Conservation (phyloP, 176 grass and related monocot genomes). For the Zoysia japonica region DNA sequence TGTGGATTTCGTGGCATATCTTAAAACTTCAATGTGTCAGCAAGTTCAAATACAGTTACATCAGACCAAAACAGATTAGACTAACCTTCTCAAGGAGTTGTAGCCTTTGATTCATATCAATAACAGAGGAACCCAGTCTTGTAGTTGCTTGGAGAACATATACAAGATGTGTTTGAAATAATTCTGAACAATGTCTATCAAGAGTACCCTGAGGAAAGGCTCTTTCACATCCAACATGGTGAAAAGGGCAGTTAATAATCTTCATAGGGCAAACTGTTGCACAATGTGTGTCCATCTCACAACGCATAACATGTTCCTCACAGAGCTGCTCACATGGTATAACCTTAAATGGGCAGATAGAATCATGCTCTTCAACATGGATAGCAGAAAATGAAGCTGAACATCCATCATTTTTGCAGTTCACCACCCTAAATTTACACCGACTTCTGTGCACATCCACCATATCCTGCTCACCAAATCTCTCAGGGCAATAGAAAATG, state of each 20-base stretch:
- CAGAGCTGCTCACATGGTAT: conserved; percentile 71
- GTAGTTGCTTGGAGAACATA: conserved; percentile 59
- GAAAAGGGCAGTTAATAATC: conserved; percentile 79
- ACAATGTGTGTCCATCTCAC: conserved; percentile 78
- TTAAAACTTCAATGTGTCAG: conserved; percentile 2
- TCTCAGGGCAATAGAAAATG: conserved; percentile 55
- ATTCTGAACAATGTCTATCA: conserved; percentile 60
- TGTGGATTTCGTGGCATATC: background rate
- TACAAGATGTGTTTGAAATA: conserved; percentile 64
- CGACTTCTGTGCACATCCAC: conserved; percentile 44
- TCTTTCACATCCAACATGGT: conserved; percentile 71
- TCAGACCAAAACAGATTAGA: conserved; percentile 13
- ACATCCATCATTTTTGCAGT: conserved; percentile 60
- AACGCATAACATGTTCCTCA: conserved; percentile 53
- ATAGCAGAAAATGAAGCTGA: conserved; percentile 56
- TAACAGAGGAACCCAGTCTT: conserved; percentile 53
- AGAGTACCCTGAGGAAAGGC: conserved; percentile 69
- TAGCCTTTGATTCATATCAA: conserved; percentile 67
- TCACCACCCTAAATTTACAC: conserved; percentile 54
- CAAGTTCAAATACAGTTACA: conserved; percentile 19
- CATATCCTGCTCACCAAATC: conserved; percentile 42
- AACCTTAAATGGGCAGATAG: conserved; percentile 66
- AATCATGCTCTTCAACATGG: conserved; percentile 63
- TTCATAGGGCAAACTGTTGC: conserved; percentile 69
- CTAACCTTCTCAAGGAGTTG: conserved; percentile 85